A percentile compares a stretch with the other conserved stretches of the same genome.
These are phyloP conservation scores for Venturia pyrina DNA, from an alignment of 2,329 filamentous ascomycete genomes.

Conservation along the genomic window DNA sequence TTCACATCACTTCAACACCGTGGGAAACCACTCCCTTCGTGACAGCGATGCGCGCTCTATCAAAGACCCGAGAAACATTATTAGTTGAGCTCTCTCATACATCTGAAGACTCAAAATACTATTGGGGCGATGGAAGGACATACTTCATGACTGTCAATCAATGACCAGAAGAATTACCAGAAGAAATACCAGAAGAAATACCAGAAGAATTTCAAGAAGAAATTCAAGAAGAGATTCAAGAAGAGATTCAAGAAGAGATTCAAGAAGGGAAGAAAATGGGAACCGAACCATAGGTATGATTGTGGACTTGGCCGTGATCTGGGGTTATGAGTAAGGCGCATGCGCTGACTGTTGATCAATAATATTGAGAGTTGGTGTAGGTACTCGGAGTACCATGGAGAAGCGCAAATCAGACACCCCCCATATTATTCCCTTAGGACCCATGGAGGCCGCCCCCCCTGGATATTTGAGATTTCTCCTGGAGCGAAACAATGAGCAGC, in stretches of 20 bases:
- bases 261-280: not conserved
- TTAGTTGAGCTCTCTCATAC: not conserved
- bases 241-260: not conserved
- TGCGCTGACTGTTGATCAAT: not conserved
- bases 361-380: no score
- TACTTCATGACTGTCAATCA: not conserved
- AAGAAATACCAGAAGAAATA: no score
- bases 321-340: not conserved
- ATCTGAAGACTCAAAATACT: not conserved
- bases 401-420: no score
- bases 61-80: not conserved
- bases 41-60: not conserved
- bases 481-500: no score
- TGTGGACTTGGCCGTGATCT: not conserved
- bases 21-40: not conserved
- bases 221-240: no score
- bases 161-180: no score
- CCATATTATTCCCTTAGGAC: no score
- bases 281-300: not conserved
- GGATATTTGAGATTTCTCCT: no score
- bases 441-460: no score
- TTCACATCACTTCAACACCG: not conserved
- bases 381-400: no score
- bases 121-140: not conserved
- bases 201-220: no score